Base-by-base conservation (phyloP, 2,329 filamentous ascomycete species). In the Clonostachys byssicola region DNA sequence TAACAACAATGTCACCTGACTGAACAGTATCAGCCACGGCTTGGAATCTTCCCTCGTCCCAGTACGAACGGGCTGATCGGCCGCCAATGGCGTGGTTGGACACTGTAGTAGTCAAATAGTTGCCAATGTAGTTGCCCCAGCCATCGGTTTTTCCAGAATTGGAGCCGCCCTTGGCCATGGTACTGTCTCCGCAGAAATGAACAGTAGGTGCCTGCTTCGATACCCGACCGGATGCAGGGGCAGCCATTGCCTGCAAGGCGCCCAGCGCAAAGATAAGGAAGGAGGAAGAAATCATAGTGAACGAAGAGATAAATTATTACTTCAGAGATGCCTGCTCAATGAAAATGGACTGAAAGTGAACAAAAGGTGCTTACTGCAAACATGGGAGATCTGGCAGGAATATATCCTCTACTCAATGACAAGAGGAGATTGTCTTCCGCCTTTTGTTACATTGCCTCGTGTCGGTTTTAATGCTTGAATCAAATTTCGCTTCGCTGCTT, bases 1-100 rank as follows among this genome's bases (percentile, higher is more conserved):
- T 86, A 46, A 88, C 70, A 2, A 87, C 83, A 62, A 80, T 83
- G 62, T 88, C 85, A 34, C 80, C 81, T 2, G 70, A 47, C 57
- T 75, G 53, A 20, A 87, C 68, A 3, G 70, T 56, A 33, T 71
- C 63, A 42, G 77, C 74, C 45, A 88, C 76, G 1, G 70, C 71
- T 14, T 72, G 63, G 66, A 88, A 89, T 14, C 80, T 80, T 8
- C 78, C 80, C 64, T 89, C 85, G 43, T 80, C 75, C 2, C 77
- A 84, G 65, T 75, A 89, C 17, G 81, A 86, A 42, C 85, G 76
- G 2, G 85, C 83, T 23, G 78, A 83, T 43, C 84, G 80, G 17
- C 86, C 86, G 8, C 73, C 83, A 16, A 86, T 75, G 33, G 86
- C 85, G 46, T 78, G 69, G 70, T 89, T 89, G 6, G 86, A 75